Conservation (phyloP, 2,329 filamentous ascomycete species). For the Bimuria novae-zelandiae region DNA sequence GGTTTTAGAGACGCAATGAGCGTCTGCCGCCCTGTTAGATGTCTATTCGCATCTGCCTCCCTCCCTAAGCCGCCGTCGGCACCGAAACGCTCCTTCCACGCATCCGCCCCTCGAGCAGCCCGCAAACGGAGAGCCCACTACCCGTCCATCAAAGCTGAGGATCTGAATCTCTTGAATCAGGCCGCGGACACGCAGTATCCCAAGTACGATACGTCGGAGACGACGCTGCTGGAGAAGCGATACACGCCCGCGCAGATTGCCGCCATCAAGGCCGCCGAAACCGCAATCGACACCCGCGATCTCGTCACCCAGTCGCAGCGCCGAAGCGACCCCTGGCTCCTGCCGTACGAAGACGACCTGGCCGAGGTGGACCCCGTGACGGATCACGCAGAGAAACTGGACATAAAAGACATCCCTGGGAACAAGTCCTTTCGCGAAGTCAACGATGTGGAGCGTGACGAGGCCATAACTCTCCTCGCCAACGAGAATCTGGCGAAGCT, state of each 20-base stretch:
- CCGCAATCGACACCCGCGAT: constrained; percentile 74
- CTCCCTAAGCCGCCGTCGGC: constrained; percentile 32
- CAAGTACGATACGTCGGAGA: constrained; percentile 63
- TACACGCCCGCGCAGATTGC: constrained; percentile 83
- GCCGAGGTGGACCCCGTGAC: constrained; percentile 75
- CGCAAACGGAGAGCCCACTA: constrained; percentile 48
- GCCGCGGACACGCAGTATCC: constrained; percentile 52
- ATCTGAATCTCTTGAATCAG: constrained; percentile 42
- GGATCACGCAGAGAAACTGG: constrained; percentile 59
- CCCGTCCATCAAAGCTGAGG: constrained; percentile 51
- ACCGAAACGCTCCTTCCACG: constrained; percentile 49
- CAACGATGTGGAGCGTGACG: constrained; percentile 39
- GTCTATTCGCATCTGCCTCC: constrained; percentile 45
- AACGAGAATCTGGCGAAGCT: constrained; percentile 43
- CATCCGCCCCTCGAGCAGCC: constrained; percentile 40
- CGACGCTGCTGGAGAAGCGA: constrained; percentile 58
- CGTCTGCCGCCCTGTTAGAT: constrained; percentile 48
- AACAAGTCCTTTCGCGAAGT: constrained; percentile 30
- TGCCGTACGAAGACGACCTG: constrained; percentile 77
- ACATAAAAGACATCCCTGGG: constrained; percentile 26
- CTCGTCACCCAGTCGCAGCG: constrained; percentile 72
- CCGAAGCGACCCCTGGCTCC: constrained; percentile 71
- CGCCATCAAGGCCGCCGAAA: constrained; percentile 80
- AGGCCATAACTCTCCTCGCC: constrained; percentile 36
- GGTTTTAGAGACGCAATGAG: constrained; percentile 44